Percentiles rank a stretch among this genome's conserved stretches.
phyloP scores from a whole-genome alignment of 176 grass and related monocot species.

The Lolium perenne region DNA sequence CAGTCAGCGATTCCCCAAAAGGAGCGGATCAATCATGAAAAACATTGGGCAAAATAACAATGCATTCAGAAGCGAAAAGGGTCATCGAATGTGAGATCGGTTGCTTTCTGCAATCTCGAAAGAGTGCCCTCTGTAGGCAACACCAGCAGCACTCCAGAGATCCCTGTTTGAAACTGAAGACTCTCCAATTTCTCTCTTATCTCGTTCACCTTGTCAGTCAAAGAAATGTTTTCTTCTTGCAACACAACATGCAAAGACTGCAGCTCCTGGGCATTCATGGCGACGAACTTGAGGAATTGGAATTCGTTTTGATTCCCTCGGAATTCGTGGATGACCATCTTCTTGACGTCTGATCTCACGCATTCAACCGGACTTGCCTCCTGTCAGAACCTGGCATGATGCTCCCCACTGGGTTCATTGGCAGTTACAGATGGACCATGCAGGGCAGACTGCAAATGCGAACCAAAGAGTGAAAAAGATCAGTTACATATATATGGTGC shows the following conservation, averaged over 20 bases:
- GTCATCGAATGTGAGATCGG: background rate
- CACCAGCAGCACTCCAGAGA: constrained; percentile 7
- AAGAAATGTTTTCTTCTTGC: background rate
- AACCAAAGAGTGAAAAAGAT: background rate
- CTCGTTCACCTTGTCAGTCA: background rate
- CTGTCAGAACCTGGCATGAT: background rate
- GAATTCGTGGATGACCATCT: constrained; percentile 1
- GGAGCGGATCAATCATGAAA: background rate
- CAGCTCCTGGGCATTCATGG: constrained; percentile 11
- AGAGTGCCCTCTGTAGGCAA: background rate
- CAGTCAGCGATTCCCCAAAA: background rate
- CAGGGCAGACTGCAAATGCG: constrained; percentile 31
- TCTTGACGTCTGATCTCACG: constrained; percentile 14
- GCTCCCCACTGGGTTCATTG: background rate
- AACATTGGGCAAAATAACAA: background rate
- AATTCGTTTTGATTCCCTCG: background rate
- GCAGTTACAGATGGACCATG: background rate
- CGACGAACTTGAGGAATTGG: background rate
- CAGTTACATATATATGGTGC: background rate
- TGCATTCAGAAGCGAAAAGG: background rate
- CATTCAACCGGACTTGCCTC: background rate
- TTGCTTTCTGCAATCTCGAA: background rate
- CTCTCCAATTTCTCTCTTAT: background rate
- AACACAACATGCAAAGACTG: constrained; percentile 8
- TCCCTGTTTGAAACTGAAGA: constrained; percentile 13